Evolutionary conservation across 2,329 filamentous ascomycete genomes (phyloP), one percentile per base, ranked within the genome.

Genomic region (Colletotrichum destructivum): DNA sequence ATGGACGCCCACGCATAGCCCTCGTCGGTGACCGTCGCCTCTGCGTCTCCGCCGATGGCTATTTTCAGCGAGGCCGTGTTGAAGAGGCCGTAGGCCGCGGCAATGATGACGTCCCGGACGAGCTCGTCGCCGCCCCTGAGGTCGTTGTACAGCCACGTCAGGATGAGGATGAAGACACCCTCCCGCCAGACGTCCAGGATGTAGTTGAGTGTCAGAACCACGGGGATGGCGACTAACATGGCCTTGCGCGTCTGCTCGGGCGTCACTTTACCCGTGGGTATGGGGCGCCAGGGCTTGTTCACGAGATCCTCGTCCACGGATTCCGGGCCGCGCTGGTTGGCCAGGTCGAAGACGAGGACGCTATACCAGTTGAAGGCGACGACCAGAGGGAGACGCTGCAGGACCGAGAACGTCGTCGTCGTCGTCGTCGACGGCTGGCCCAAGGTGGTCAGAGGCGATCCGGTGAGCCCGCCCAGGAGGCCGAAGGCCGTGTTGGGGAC

Each of bases 241-340:
- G 69, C 63, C 8, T 69, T 66, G 15, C 78, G 77, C 4, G 79
- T 75, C 61, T 79, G 74, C 40, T 76, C 75, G 1, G 68, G 40
- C 21, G 78, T 75, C 59, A 79, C 54, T 7, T 76, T 75, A 3
- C 74, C 69, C 11, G 74, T 72, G 46, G 78, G 78, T 4, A 81
- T 73, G 0, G 79, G 75, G 3, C 79, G 72, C 79, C 79, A 81
- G 5, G 79, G 79, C 71, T 81, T 80, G 73, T 81, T 81, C 44
- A 75, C 66, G 3, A 55, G 9, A 62, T 81, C 79, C 44, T 81
- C 79, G 4, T 72, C 56, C 35, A 79, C 71, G 0, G 77, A 74
- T 2, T 75, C 73, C 2, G 72, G 62, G 2, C 73, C 54, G 8
- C 77, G 62, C 57, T 81, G 79, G 70, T 81, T 81, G 38, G 75